These are phyloP conservation scores for Ambrosia trifida DNA, from an alignment of 129 eudicot genomes.

Conservation along the genomic window DNA sequence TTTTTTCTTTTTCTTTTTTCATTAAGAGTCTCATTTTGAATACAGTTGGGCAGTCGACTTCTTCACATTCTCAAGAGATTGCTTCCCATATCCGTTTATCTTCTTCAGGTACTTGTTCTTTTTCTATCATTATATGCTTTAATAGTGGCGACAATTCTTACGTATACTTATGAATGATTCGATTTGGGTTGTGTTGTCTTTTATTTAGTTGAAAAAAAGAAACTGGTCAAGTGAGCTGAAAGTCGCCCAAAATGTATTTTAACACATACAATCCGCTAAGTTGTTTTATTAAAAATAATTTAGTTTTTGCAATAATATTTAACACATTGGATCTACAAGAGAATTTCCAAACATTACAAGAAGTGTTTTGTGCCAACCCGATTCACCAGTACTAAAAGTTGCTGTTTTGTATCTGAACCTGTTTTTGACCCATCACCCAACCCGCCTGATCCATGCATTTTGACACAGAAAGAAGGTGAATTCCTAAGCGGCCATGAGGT, in stretches of 20 bases:
- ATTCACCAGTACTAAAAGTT: neutral
- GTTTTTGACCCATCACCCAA: neutral
- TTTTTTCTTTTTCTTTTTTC: neutral
- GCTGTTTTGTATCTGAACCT: too few species aligned
- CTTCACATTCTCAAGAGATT: constrained; percentile 90
- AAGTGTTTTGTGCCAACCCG: neutral
- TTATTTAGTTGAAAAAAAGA: neutral
- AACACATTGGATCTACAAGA: too few species aligned
- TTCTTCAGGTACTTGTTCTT: constrained; percentile 71
- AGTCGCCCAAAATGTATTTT: neutral
- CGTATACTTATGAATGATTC: neutral
- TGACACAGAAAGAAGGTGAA: constrained; percentile 91
- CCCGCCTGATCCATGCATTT: neutral
- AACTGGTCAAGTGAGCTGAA: neutral
- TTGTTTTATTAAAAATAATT: neutral
- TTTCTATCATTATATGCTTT: neutral
- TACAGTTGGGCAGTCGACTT: constrained; percentile 89
- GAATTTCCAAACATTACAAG: neutral
- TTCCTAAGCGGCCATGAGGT: constrained; percentile 86
- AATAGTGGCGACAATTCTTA: neutral
- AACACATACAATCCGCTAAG: neutral
- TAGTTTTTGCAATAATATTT: neutral
- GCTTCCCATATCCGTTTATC: constrained; percentile 89
- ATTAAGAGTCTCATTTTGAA: constrained; percentile 16
- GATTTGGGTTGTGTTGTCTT: neutral